These are phyloP conservation scores for Zea luxurians DNA, from an alignment of 176 grass and related monocot genomes.

Conservation along the genomic window DNA sequence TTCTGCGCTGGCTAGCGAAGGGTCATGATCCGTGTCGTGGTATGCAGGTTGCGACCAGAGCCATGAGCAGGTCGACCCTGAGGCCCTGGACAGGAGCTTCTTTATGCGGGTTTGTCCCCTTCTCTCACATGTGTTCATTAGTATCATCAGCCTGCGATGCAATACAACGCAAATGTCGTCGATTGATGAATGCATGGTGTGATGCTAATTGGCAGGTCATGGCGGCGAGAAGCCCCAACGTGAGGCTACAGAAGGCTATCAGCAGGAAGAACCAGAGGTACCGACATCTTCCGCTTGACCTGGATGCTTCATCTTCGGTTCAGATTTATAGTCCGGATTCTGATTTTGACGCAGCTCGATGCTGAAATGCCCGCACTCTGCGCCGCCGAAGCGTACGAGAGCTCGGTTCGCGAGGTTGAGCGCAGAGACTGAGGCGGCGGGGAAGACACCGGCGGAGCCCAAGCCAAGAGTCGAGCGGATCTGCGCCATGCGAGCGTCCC, in stretches of 20 bases:
- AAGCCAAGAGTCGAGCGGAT: slow-evolving; percentile 52
- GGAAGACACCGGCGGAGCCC: slow-evolving; percentile 39
- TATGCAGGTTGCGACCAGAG: slow-evolving; percentile 77
- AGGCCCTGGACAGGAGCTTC: slow-evolving; percentile 73
- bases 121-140: not conserved
- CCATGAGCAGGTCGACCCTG: slow-evolving; percentile 80
- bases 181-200: not conserved
- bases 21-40: not conserved
- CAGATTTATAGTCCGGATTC: not conserved
- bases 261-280: slow-evolving; percentile 35
- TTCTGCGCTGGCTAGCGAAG: not conserved
- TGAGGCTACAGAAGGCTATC: slow-evolving; percentile 56
- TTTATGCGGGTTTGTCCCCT: slow-evolving; percentile 63
- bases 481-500: slow-evolving; percentile 40
- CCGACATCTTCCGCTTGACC: not conserved
- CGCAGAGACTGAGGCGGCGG: slow-evolving; percentile 40
- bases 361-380: slow-evolving; percentile 70
- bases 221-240: slow-evolving; percentile 91
- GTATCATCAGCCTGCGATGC: too few species aligned
- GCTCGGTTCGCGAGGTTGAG: slow-evolving; percentile 64
- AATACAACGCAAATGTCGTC: not conserved
- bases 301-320: not conserved
- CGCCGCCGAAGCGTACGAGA: slow-evolving; percentile 61
- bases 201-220: slow-evolving; percentile 55
- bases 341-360: slow-evolving; percentile 47